A percentile compares a stretch with the other conserved stretches of the same genome.
Conservation (phyloP, 768 basidiomycete genomes). For the Suillus tomentosus region DNA sequence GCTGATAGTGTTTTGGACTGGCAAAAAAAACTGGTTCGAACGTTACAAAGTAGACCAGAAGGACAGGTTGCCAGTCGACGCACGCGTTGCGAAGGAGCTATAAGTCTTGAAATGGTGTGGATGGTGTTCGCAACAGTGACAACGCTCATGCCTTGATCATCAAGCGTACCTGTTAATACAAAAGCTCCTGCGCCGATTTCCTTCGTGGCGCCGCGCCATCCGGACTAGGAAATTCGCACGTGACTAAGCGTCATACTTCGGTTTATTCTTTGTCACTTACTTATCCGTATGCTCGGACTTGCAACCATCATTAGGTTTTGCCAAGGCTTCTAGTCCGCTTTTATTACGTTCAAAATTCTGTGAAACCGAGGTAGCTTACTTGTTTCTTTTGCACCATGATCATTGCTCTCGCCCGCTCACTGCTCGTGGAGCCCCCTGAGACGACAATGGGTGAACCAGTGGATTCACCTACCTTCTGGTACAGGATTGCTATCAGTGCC, state of each 20-base stretch:
- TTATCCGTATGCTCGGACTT: too few species aligned
- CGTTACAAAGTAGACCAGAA: neutral
- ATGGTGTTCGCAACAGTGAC: neutral
- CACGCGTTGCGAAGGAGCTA: neutral
- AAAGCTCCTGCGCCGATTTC: too few species aligned
- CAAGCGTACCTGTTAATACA: too few species aligned
- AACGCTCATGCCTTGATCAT: neutral
- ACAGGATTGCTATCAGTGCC: conserved; percentile 66
- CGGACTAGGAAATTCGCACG: neutral
- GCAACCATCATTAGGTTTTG: neutral
- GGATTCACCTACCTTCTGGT: conserved; percentile 72
- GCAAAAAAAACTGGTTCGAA: neutral
- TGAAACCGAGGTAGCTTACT: neutral
- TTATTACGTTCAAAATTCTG: neutral
- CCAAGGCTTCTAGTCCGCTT: neutral
- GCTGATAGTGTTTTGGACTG: neutral
- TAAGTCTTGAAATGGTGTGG: neutral
- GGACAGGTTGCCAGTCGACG: too few species aligned
- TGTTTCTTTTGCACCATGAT: conserved; percentile 17
- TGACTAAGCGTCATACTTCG: neutral
- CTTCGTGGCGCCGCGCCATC: neutral
- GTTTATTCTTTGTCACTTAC: too few species aligned
- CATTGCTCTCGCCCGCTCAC: conserved; percentile 10
- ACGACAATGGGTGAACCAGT: conserved; percentile 27
- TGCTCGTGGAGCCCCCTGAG: conserved; percentile 7